Evolutionary conservation across 2,329 filamentous ascomycete genomes (phyloP), one percentile per base, ranked within the genome.

Genomic region (Aspergillus carbonarius): DNA sequence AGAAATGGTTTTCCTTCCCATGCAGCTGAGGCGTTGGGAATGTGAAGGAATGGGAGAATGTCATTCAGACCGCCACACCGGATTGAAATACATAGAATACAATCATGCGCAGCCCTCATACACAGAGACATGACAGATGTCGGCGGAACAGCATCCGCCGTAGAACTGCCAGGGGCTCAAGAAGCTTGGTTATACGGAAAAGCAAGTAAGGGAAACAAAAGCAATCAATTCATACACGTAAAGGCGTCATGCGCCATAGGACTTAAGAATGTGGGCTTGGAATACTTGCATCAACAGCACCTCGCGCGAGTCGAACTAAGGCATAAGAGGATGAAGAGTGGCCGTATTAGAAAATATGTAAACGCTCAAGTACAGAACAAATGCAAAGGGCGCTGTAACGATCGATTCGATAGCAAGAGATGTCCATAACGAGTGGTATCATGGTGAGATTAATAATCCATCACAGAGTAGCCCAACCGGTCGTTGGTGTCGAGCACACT

Each of bases 401-500:
- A 35, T 40, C 23, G 40, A 55, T 18, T 20, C 5, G 39, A 55
- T 47, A 17, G 27, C n/a, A 50, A 18, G 27, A 54, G 27, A 35
- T 20, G 39, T 15, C 30, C 15, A 23, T 47, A 52, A 47, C 20
- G 53, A 57, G 27, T 60, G 58, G 54, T 60, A 60, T 60, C 54
- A 53, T 57, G 46, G 49, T 42, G 47, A 27, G 25, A 20, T 73
- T 61, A 76, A 48, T 72, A 76, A 58, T 78, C 74, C 46, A 70
- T 68, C 15, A 64, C 60, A 13, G 71, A 68, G 47, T 70, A 68
- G 37, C 74, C 75, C 47, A 79, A 59, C 61, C 74, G 74, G 53
- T 79, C 78, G 59, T 73, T 78, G n/a, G 75, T 72, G 56, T 79
- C 77, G 46, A 79, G 70, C 6, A 80, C 75, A 23, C 77, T 79